Percentiles rank a stretch among this genome's conserved stretches.
These are phyloP conservation scores for Xylaria sp. DNA, from an alignment of 2,329 filamentous ascomycete genomes.

Conservation along the genomic window DNA sequence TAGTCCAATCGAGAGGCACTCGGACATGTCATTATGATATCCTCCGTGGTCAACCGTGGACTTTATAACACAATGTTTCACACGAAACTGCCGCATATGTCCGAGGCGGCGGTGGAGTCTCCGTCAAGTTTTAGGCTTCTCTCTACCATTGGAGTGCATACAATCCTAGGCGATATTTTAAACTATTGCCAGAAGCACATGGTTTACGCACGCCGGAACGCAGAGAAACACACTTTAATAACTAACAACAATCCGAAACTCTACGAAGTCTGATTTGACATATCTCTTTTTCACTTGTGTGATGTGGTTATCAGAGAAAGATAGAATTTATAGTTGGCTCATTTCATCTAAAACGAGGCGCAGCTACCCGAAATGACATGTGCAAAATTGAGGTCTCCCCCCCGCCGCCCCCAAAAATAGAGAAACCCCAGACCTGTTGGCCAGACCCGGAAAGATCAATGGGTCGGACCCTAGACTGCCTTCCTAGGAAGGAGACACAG, in stretches of 20 bases:
- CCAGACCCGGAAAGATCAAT: conserved; percentile 7
- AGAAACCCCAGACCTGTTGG: conserved; percentile 5
- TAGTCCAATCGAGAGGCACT: background rate
- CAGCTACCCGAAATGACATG: conserved; percentile 26
- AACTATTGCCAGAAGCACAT: background rate
- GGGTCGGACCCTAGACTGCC: background rate
- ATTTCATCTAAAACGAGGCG: conserved; percentile 30
- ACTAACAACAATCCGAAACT: conserved; percentile 8
- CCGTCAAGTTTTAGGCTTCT: background rate
- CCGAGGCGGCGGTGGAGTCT: conserved; percentile 1
- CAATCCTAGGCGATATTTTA: background rate
- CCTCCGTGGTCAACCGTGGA: background rate
- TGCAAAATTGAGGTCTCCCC: conserved; percentile 11
- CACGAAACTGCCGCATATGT: background rate
- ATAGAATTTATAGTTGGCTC: background rate
- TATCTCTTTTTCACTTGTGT: background rate
- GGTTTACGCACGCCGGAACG: background rate
- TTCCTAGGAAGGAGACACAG: conserved; percentile 7
- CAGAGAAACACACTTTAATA: background rate
- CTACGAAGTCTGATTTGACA: background rate
- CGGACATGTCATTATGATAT: background rate
- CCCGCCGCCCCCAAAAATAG: conserved; percentile 29
- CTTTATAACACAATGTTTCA: background rate
- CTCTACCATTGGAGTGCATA: background rate
- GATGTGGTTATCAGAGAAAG: background rate